Conservation (phyloP, 2,329 filamentous ascomycete species). For the Ophiostoma piceae region DNA sequence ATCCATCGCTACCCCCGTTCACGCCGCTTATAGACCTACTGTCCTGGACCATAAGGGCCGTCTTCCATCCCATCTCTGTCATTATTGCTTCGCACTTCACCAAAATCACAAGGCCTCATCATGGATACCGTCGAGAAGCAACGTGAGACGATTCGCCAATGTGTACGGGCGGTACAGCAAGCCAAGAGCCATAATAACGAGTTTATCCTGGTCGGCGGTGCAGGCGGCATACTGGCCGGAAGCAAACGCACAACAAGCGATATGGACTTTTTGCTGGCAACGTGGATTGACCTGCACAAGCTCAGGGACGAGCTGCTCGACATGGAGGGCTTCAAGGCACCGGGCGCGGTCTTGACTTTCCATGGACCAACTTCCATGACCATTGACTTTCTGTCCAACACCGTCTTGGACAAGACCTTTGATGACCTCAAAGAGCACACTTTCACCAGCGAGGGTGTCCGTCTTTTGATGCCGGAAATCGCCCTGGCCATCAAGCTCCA, state of each 20-base stretch:
- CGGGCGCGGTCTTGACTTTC: neutral
- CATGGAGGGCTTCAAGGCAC: neutral
- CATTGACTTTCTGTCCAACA: neutral
- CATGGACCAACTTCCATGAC: neutral
- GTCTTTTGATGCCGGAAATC: neutral
- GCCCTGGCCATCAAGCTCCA: slow-evolving; percentile 3
- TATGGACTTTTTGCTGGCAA: neutral
- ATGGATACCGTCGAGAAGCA: neutral
- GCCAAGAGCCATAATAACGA: too few species aligned
- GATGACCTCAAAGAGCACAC: neutral
- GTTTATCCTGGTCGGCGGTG: neutral
- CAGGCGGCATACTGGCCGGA: neutral
- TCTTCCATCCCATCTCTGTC: neutral
- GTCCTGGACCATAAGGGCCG: too few species aligned
- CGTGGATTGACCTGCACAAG: neutral
- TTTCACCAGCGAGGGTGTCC: neutral
- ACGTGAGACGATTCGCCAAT: neutral
- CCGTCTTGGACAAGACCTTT: neutral
- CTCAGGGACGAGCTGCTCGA: neutral
- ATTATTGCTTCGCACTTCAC: neutral
- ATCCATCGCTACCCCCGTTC: too few species aligned
- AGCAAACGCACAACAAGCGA: neutral
- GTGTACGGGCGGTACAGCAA: neutral
- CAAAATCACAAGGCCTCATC: neutral
- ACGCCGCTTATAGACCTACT: too few species aligned